Base-by-base conservation (phyloP, 768 basidiomycete genomes). In the Leccinum boreale region DNA sequence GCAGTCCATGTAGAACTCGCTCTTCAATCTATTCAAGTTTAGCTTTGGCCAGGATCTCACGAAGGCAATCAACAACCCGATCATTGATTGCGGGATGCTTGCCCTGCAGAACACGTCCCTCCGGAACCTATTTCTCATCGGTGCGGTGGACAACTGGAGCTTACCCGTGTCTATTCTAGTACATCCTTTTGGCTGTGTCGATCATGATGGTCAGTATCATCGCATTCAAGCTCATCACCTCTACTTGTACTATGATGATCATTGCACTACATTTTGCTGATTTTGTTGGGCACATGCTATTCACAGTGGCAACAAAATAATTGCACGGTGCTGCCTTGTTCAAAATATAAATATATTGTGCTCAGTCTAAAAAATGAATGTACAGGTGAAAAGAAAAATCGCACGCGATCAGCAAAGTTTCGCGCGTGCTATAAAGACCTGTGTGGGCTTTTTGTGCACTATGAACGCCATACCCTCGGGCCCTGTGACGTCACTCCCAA, bases 1-100 rank as follows among this genome's bases (percentile, higher is more conserved):
- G 0, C 65, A 84, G 36, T 94, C 93, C 74, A 94, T 96, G 87
- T 74, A 87, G 45, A 70, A 74, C n/a, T 61, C 70, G n/a, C 79
- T 96, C 51, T 63, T 94, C 53, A 77, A 85, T 50, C 68, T 94
- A n/a, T 94, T 95, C 84, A 83, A 80, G 69, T 77, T 80, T 65
- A 81, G 79, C 53, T 81, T 86, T 1, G 92, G 93, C 10, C 70
- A 76, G 58, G 93, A 94, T 70, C 78, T 94, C 61, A 93, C 92
- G 8, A 93, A 90, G 70, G 61, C 74, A 31, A 70, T 95, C 58
- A 75, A 94, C 65, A 60, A 62, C 19, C 78, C 91, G 12, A 75
- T 78, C 42, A 79, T 94, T 24, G 85, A 85, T 62, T 55, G 73
- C 19, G 77, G 79, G 23, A 76, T 82, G 24, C 79, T 95, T 14